A percentile compares a stretch with the other conserved stretches of the same genome.
phyloP scores from a whole-genome alignment of 305 asterid species.

The Coffea humblotiana region DNA sequence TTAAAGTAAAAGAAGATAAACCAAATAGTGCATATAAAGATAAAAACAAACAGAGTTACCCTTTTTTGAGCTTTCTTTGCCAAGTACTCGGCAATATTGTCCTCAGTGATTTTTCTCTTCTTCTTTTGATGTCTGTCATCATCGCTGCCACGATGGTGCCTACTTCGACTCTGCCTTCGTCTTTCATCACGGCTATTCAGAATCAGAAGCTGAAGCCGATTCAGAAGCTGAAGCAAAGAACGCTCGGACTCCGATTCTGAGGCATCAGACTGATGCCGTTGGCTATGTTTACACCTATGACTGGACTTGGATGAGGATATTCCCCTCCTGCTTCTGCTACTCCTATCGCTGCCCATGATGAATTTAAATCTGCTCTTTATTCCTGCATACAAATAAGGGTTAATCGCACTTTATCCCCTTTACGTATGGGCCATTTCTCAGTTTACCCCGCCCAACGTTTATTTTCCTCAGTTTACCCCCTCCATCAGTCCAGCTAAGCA shows the following conservation, averaged over 20 bases:
- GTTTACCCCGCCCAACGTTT: too few relatives aligned
- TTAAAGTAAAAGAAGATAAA: not conserved
- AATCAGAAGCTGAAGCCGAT: constrained; percentile 34
- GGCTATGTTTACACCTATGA: constrained; percentile 9
- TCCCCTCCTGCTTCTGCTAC: not conserved
- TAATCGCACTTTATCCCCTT: too few relatives aligned
- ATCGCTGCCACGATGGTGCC: constrained; percentile 28
- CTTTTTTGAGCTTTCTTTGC: constrained; percentile 75
- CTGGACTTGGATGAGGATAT: constrained; percentile 19
- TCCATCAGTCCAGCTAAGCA: too few relatives aligned
- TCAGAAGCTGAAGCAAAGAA: constrained; percentile 25
- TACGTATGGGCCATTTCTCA: too few relatives aligned
- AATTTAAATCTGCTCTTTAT: not conserved
- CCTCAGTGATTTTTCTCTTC: constrained; percentile 53
- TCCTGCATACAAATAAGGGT: not conserved
- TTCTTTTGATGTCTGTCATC: constrained; percentile 17
- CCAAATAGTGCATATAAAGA: not conserved
- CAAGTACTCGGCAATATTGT: constrained; percentile 57
- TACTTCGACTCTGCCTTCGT: constrained; percentile 20
- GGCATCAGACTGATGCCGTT: constrained; percentile 17
- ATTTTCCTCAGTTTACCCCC: too few relatives aligned
- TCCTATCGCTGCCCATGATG: constrained; percentile 4
- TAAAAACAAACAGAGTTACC: constrained; percentile 30
- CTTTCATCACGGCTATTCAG: constrained; percentile 10
- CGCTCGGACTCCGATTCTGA: constrained; percentile 23